Evolutionary conservation across 768 basidiomycete species (phyloP).

Genomic region (Tulasnella calospora): DNA sequence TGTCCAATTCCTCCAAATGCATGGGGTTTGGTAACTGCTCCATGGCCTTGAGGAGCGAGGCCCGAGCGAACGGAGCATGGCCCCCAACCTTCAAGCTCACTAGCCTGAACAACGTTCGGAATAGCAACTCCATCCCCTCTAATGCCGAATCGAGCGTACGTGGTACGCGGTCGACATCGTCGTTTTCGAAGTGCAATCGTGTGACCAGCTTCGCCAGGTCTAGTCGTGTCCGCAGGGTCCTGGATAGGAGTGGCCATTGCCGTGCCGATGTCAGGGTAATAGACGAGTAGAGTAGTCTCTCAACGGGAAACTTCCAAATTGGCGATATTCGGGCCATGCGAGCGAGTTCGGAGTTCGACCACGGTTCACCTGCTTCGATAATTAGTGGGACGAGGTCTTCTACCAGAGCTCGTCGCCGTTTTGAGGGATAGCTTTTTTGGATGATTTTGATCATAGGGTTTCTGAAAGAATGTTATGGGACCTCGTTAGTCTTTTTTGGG

Average conservation of each 20-base stretch:
- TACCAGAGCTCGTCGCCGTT: background rate
- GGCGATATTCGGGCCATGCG: slow-evolving; percentile 8
- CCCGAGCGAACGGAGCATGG: background rate
- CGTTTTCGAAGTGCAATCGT: background rate
- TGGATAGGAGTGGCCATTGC: slow-evolving; percentile 12
- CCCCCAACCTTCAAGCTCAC: background rate
- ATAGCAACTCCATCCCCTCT: background rate
- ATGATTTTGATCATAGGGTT: slow-evolving; percentile 14
- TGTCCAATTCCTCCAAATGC: slow-evolving; percentile 8
- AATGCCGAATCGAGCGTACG: background rate
- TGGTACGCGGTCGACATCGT: background rate
- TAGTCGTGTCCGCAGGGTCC: background rate
- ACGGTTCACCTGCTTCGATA: slow-evolving; percentile 11
- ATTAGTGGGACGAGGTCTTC: slow-evolving; percentile 24
- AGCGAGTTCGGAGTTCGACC: slow-evolving; percentile 17
- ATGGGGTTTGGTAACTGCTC: background rate
- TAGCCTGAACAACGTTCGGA: background rate
- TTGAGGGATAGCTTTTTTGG: slow-evolving; percentile 10
- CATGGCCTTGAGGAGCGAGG: slow-evolving; percentile 3
- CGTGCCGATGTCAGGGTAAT: background rate
- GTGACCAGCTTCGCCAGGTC: slow-evolving; percentile 5
- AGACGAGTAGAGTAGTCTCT: slow-evolving; percentile 10
- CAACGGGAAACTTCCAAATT: background rate
- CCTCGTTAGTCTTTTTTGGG: background rate
- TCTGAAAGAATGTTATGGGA: background rate